phyloP scores from a whole-genome alignment of 1,139 yeast genomes.

The Magnusiomyces suaveolens region DNA sequence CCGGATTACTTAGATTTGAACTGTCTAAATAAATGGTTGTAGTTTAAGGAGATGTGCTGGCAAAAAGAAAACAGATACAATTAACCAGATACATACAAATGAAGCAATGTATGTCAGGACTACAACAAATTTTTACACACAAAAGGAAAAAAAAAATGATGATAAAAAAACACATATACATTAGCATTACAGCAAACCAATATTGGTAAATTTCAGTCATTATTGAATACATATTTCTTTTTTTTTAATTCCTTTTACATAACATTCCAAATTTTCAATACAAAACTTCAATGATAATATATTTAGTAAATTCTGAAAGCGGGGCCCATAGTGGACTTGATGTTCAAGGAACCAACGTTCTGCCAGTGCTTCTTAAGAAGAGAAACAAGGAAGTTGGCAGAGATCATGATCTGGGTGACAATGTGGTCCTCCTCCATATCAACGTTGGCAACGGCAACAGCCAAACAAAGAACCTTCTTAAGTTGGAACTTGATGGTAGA shows the following conservation, averaged over 20 bases:
- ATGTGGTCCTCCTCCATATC: constrained; percentile 96
- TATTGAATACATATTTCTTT: no score
- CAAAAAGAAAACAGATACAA: neutral
- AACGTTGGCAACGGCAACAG: constrained; percentile 96
- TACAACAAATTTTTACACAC: neutral
- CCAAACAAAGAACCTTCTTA: constrained; percentile 84
- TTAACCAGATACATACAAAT: neutral
- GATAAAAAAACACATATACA: no score
- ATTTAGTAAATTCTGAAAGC: constrained; percentile 96
- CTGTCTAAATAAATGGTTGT: no score
- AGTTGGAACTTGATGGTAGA: constrained; percentile 99
- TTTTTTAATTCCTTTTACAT: neutral
- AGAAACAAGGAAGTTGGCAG: constrained; percentile 98
- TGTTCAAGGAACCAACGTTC: constrained; percentile 98
- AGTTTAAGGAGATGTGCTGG: constrained; percentile 16
- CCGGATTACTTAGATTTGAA: no score
- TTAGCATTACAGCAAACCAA: no score
- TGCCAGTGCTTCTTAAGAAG: constrained; percentile 99
- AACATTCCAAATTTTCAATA: neutral
- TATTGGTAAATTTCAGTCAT: no score
- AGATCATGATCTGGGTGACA: constrained; percentile 97
- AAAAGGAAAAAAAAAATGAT: neutral
- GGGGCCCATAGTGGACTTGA: constrained; percentile 99
- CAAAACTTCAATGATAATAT: neutral
- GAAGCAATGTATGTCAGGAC: neutral